Evolutionary conservation across 805 yeast species (phyloP), one percentile per base, ranked within the genome.

Genomic region (Candida jianshihensis): DNA sequence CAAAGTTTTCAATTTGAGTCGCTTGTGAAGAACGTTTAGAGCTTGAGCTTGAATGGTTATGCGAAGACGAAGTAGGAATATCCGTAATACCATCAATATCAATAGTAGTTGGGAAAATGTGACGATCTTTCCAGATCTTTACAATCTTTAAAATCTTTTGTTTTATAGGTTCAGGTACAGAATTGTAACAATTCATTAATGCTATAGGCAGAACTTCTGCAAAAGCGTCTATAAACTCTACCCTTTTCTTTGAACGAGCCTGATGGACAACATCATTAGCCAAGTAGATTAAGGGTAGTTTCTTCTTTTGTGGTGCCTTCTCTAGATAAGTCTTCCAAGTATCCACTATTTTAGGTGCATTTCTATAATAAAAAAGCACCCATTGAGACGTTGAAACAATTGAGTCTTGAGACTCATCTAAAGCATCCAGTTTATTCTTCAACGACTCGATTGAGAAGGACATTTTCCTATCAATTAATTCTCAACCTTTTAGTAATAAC

Each of bases 221-320:
- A 57, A 83, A 86, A 3, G 75, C 78, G 8, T 57, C 60, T 4
- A 80, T 57, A 44, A 81, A 79, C 33, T 75, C 84, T 4, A 61
- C 60, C 48, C 72, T 75, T 40, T 72, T 67, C 47, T 77, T 75
- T 24, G 80, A 77, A 40, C 78, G 68, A 4, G 88, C 75, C 53
- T 82, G 82, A 57, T 86, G 96, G 1, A 85, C 81, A 17, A 86
- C 78, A 46, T 86, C 96, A 55, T 86, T 86, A 35, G 82, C 80
- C 12, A 86, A 62, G 50, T 86, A 86, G 18, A 86, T 65, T 38
- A 81, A 58, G 2, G 81, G 68, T 35, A 81, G 64, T 40, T 68
- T 71, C 47, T 71, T 66, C 34, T 59, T 57, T n/a, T 51, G 45
- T 14, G 65, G 60, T 5, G 60, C 57, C 6, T 47, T 44, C 22